A percentile compares a stretch with the other conserved stretches of the same genome.
Evolutionary conservation across 768 basidiomycete species (phyloP).

Genomic region (Hericium coralloides): DNA sequence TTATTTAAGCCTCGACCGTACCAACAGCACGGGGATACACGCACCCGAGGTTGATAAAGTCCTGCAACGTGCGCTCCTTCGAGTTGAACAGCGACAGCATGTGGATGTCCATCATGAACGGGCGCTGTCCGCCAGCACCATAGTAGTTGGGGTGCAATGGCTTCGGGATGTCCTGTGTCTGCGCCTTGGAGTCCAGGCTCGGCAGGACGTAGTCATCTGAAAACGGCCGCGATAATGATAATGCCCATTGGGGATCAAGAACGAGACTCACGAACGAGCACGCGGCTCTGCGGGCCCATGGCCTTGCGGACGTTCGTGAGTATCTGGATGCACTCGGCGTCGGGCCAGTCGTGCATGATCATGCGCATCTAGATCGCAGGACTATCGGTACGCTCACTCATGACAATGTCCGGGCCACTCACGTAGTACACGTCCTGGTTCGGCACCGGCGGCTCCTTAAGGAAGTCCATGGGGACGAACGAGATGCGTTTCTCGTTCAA

Average conservation of each 20-base stretch:
- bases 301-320: neutral
- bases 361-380: neutral
- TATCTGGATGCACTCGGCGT: neutral
- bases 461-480: neutral
- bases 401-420: too few species aligned
- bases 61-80: neutral
- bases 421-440: neutral
- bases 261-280: neutral
- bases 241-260: too few species aligned
- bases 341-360: neutral
- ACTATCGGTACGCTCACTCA: neutral
- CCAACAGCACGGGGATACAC: neutral
- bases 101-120: neutral
- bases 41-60: neutral
- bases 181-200: neutral
- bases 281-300: neutral
- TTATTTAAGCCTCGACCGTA: neutral
- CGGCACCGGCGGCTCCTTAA: neutral
- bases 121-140: neutral
- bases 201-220: neutral
- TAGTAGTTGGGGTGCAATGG: neutral
- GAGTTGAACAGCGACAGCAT: neutral
- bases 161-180: neutral
- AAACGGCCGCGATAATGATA: neutral
- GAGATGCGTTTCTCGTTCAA: neutral